Conservation (phyloP, 352 stramenopile genomes). For the Pythium rishiriense region DNA sequence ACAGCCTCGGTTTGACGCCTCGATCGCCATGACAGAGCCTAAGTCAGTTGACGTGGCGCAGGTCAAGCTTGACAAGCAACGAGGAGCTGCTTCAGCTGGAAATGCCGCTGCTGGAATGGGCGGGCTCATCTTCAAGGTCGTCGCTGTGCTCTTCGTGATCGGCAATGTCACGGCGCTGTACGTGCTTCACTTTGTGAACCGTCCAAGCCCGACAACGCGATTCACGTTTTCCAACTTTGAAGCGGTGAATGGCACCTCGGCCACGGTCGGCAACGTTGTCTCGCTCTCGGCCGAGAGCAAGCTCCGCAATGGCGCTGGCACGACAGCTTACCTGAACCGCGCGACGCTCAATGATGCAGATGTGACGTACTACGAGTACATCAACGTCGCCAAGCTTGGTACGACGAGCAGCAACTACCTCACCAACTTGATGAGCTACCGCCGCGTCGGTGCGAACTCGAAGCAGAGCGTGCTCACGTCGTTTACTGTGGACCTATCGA, state of each 20-base stretch:
- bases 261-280: conserved; percentile 36
- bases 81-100: background rate
- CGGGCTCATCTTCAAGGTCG: conserved; percentile 20
- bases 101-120: background rate
- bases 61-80: conserved; percentile 44
- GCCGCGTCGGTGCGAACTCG: conserved; percentile 14
- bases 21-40: conserved; percentile 15
- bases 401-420: conserved; percentile 33
- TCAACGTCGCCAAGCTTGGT: conserved; percentile 55
- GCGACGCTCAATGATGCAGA: conserved; percentile 27
- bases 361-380: conserved; percentile 39
- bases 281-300: conserved; percentile 26
- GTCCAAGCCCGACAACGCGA: conserved; percentile 37
- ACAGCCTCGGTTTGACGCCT: background rate
- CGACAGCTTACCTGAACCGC: conserved; percentile 60
- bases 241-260: conserved; percentile 18
- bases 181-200: conserved; percentile 63
- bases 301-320: conserved; percentile 61
- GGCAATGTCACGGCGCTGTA: conserved; percentile 64
- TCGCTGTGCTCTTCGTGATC: conserved; percentile 58
- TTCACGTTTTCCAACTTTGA: conserved; percentile 43
- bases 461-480: conserved; percentile 55
- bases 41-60: conserved; percentile 48
- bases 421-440: conserved; percentile 59
- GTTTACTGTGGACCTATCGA: conserved; percentile 29